Evolutionary conservation across 169 alveolate genomes (phyloP).

Genomic region (Babesia sp.): DNA sequence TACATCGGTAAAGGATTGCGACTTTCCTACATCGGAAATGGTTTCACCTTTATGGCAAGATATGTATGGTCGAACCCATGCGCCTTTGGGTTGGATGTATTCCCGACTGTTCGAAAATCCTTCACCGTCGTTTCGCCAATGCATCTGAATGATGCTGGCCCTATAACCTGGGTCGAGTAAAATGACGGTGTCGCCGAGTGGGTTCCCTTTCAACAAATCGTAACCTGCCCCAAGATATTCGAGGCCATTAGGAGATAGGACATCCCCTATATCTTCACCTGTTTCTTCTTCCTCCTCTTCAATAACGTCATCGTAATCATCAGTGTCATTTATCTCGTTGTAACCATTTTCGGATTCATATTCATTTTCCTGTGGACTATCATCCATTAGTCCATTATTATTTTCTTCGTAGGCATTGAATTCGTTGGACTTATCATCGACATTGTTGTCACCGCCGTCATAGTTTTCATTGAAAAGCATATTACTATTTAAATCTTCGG

Average conservation of each 20-base stretch:
- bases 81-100: slow-evolving; percentile 60
- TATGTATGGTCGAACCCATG: slow-evolving; percentile 56
- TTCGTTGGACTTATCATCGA: too few species aligned
- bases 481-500: too few species aligned
- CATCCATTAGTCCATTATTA: too few species aligned
- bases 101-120: slow-evolving; percentile 46
- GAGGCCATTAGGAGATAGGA: slow-evolving; percentile 6
- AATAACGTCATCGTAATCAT: slow-evolving; percentile 1
- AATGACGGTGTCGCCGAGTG: slow-evolving; percentile 59
- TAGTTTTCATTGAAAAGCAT: too few species aligned
- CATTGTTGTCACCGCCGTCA: too few species aligned
- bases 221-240: slow-evolving; percentile 70
- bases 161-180: slow-evolving; percentile 65
- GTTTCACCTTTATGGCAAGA: slow-evolving; percentile 63
- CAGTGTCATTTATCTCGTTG: too few species aligned
- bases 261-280: not conserved
- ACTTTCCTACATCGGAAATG: slow-evolving; percentile 40
- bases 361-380: too few species aligned
- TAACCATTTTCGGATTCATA: too few species aligned
- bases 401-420: too few species aligned
- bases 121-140: slow-evolving; percentile 51
- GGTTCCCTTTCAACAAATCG: slow-evolving; percentile 65
- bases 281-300: not conserved
- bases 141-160: slow-evolving; percentile 62
- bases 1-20: slow-evolving; percentile 14